Conservation (phyloP, 768 basidiomycete species). For the Suillus sp. region DNA sequence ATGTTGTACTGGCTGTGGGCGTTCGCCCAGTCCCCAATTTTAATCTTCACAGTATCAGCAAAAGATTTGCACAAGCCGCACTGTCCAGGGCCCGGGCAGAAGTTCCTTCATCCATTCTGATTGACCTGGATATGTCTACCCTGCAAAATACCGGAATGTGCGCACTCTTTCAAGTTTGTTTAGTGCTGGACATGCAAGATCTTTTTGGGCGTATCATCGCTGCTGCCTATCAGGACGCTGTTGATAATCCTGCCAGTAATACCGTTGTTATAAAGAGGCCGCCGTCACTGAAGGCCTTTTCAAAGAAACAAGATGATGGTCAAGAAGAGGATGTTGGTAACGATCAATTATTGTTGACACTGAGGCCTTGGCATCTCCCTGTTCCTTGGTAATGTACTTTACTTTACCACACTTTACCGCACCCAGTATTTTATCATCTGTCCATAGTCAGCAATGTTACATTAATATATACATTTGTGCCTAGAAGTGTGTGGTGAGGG, state of each 20-base stretch:
- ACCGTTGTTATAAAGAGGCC: not conserved
- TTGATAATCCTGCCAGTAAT: not conserved
- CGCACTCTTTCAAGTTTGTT: not conserved
- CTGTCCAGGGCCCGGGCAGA: not conserved
- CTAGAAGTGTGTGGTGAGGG: too few relatives aligned
- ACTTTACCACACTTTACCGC: too few relatives aligned
- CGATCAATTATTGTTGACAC: not conserved
- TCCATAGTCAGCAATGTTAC: too few relatives aligned
- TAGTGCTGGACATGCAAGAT: not conserved
- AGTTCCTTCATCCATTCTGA: not conserved
- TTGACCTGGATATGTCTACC: not conserved
- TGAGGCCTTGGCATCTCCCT: not conserved
- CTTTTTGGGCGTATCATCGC: not conserved
- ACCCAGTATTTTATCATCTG: too few relatives aligned
- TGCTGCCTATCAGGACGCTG: not conserved
- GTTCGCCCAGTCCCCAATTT: not conserved
- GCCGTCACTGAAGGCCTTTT: too few relatives aligned
- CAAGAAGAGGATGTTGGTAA: too few relatives aligned
- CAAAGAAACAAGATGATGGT: too few relatives aligned
- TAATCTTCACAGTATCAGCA: not conserved
- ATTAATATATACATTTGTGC: too few relatives aligned
- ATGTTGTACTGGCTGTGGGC: not conserved
- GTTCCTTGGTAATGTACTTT: too few relatives aligned
- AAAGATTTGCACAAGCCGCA: not conserved
- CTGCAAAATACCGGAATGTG: not conserved